Conservation (phyloP, 306 rosid genomes). For the Citrullus colocynthis region DNA sequence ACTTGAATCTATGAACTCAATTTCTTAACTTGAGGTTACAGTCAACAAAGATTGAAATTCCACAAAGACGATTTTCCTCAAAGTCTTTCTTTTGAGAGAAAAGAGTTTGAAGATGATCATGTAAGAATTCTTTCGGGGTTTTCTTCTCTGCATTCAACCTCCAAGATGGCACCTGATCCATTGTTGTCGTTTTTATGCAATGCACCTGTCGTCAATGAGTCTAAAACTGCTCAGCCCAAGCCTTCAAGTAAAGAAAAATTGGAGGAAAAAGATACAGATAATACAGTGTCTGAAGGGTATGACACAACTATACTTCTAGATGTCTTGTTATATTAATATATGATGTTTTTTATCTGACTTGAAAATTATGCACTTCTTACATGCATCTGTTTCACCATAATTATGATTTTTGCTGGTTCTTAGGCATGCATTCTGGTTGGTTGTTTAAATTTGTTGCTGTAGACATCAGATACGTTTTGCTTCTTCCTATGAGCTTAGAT, state of each 20-base stretch:
- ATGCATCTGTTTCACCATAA: background rate
- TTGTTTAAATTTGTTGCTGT: background rate
- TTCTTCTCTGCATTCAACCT: constrained; percentile 30
- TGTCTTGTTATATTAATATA: background rate
- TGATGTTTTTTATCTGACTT: background rate
- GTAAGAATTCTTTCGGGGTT: constrained; percentile 18
- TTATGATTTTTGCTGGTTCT: background rate
- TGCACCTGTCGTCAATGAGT: constrained; percentile 11
- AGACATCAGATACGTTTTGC: background rate
- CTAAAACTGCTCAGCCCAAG: constrained; percentile 19
- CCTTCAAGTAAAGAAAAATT: constrained; percentile 32
- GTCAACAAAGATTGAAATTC: constrained; percentile 32
- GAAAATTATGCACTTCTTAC: background rate
- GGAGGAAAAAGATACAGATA: constrained; percentile 27
- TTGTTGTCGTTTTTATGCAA: constrained; percentile 39
- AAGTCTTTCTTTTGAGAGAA: constrained; percentile 30
- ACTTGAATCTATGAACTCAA: constrained; percentile 6
- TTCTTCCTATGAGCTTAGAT: background rate
- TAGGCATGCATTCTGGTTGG: background rate
- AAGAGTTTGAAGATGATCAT: constrained; percentile 27
- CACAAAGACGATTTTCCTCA: constrained; percentile 28
- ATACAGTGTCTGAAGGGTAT: constrained; percentile 36
- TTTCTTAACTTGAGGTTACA: constrained; percentile 48
- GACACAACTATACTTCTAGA: background rate
- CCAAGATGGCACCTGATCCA: constrained; percentile 38